Evolutionary conservation across 1,284 basidiomycete genomes (phyloP).

Genomic region (Cerrena zonata): DNA sequence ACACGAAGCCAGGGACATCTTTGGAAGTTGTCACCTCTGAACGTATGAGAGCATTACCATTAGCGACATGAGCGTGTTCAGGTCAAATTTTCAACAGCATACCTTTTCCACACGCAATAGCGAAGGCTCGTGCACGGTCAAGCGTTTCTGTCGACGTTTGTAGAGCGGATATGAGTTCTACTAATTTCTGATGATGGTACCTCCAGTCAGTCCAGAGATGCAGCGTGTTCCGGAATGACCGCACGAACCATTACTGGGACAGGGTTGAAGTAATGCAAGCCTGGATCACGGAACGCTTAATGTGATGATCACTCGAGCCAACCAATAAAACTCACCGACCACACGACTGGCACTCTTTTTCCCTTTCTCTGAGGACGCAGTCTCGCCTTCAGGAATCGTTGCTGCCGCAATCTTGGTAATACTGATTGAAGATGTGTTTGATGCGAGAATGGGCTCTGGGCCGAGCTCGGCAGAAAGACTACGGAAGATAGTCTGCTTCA

Average conservation of each 20-base stretch:
- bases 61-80: not conserved
- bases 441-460: conserved; percentile 78
- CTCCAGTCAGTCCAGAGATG: not conserved
- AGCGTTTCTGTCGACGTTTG: conserved; percentile 82
- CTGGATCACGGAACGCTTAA: conserved; percentile 30
- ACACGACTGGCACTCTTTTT: conserved; percentile 62
- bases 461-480: conserved; percentile 64
- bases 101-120: conserved; percentile 87
- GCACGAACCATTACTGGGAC: conserved; percentile 82
- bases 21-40: conserved; percentile 82
- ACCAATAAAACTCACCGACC: conserved; percentile 48
- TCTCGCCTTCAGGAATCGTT: conserved; percentile 53
- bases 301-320: conserved; percentile 3
- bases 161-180: conserved; percentile 87
- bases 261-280: conserved; percentile 94
- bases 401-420: conserved; percentile 89
- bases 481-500: conserved; percentile 80
- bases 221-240: not conserved
- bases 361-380: conserved; percentile 56
- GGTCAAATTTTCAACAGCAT: conserved; percentile 11
- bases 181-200: conserved; percentile 62
- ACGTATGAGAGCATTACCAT: not conserved
- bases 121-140: conserved; percentile 76
- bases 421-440: conserved; percentile 92
- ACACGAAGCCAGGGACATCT: conserved; percentile 88